A percentile compares a stretch with the other conserved stretches of the same genome.
Conservation (phyloP, 352 stramenopile species). For the Pythium apleroticum region DNA sequence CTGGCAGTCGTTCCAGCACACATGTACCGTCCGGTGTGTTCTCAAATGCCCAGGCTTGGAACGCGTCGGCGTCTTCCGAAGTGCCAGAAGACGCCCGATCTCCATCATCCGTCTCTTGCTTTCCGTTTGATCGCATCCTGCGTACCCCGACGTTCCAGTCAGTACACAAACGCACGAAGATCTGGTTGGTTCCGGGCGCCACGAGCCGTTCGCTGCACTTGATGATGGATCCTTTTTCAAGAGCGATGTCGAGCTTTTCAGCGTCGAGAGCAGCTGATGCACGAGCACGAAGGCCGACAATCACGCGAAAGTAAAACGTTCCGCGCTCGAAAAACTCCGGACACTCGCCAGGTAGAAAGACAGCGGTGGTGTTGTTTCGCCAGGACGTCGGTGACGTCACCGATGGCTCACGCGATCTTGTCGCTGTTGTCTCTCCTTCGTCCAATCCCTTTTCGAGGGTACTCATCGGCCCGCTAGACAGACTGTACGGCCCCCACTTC, state of each 20-base stretch:
- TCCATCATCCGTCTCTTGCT: neutral
- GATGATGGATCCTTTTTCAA: conserved; percentile 40
- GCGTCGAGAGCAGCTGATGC: conserved; percentile 30
- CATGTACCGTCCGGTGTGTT: conserved; percentile 32
- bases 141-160: conserved; percentile 29
- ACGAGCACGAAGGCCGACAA: conserved; percentile 35
- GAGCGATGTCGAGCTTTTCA: conserved; percentile 31
- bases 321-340: conserved; percentile 41
- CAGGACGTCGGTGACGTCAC: neutral
- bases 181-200: conserved; percentile 35
- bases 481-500: conserved; percentile 43
- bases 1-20: conserved; percentile 55
- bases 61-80: conserved; percentile 15
- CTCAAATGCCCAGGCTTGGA: conserved; percentile 33
- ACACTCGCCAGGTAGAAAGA: conserved; percentile 42
- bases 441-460: conserved; percentile 31
- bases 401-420: conserved; percentile 7
- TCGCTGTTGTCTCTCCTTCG: conserved; percentile 1
- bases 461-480: conserved; percentile 35
- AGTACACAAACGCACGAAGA: conserved; percentile 33
- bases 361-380: conserved; percentile 18
- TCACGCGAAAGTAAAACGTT: conserved; percentile 39
- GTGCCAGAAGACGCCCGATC: neutral
- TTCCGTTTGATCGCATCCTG: conserved; percentile 8
- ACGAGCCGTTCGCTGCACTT: conserved; percentile 42